phyloP scores from a whole-genome alignment of 1,284 basidiomycete species.

The Apiotrichum veenhuisii region DNA sequence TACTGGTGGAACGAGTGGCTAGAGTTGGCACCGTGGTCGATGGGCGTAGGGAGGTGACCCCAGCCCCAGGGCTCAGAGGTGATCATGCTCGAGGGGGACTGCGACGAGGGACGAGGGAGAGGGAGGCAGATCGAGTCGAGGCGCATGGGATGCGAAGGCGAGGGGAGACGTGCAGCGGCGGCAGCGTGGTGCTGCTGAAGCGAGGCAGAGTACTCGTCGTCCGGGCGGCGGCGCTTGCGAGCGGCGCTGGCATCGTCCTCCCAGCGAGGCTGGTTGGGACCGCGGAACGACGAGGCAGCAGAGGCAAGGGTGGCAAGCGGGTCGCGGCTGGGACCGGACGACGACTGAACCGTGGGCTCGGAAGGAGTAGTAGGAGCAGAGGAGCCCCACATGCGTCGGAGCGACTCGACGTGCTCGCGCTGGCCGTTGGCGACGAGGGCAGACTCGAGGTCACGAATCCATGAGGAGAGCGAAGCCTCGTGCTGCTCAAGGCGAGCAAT shows the following conservation, averaged over 20 bases:
- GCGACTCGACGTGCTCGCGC: constrained; percentile 27
- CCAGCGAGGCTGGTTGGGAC: constrained; percentile 4
- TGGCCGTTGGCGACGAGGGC: constrained; percentile 30
- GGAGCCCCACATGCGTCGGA: constrained; percentile 27
- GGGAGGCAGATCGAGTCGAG: constrained; percentile 18
- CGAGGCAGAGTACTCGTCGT: constrained; percentile 11
- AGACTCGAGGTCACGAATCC: constrained; percentile 35
- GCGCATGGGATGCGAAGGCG: constrained; percentile 17
- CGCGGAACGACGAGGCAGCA: constrained; percentile 11
- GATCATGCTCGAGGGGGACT: background rate
- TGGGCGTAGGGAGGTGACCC: background rate
- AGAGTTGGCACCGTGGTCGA: constrained; percentile 1
- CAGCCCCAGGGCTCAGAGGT: constrained; percentile 5
- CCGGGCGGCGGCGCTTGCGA: constrained; percentile 15
- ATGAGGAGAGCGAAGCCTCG: constrained; percentile 27
- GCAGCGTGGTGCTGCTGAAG: background rate
- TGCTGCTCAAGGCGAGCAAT: constrained; percentile 17
- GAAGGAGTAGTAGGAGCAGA: background rate
- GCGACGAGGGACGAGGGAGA: constrained; percentile 3
- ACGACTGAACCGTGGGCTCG: constrained; percentile 4
- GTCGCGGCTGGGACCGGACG: constrained; percentile 6
- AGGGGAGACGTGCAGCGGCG: constrained; percentile 9
- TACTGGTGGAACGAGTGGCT: constrained; percentile 1
- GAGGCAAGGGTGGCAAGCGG: constrained; percentile 20
- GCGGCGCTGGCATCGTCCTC: constrained; percentile 7